phyloP scores from a whole-genome alignment of 176 grass and related monocot species.

The Canna indica region DNA sequence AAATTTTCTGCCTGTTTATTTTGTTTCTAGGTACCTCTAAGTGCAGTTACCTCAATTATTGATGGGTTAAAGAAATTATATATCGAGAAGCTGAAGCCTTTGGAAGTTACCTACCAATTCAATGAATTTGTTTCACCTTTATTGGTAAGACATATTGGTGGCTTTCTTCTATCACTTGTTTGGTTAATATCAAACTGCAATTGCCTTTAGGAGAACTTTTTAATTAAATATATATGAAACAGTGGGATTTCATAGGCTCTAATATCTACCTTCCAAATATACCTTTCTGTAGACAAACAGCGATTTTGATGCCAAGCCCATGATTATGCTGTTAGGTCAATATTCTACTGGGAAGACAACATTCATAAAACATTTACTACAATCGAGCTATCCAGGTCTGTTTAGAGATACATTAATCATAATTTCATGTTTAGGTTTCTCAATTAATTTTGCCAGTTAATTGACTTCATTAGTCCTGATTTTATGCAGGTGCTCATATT shows the following conservation, averaged over 20 bases:
- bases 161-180: too few species aligned
- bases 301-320: constrained; percentile 99
- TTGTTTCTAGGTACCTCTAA: constrained; percentile 53
- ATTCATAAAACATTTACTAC: constrained; percentile 92
- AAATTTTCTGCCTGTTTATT: neutral
- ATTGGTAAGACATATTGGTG: constrained; percentile 33
- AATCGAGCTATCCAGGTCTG: constrained; percentile 82
- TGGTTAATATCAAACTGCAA: neutral
- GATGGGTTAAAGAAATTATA: constrained; percentile 93
- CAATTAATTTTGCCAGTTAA: too few species aligned
- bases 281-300: constrained; percentile 64
- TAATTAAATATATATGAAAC: too few species aligned
- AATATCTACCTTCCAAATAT: neutral
- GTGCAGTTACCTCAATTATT: constrained; percentile 79
- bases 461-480: neutral
- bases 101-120: constrained; percentile 96
- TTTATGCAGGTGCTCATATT: constrained; percentile 81
- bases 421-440: too few species aligned
- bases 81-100: constrained; percentile 90
- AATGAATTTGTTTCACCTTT: constrained; percentile 92
- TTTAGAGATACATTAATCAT: neutral
- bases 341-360: constrained; percentile 99
- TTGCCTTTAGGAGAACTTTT: neutral
- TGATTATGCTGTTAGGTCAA: constrained; percentile 99
- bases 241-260: neutral